Base-by-base conservation (phyloP, 768 basidiomycete species). In the Agaricus subrufescens region DNA sequence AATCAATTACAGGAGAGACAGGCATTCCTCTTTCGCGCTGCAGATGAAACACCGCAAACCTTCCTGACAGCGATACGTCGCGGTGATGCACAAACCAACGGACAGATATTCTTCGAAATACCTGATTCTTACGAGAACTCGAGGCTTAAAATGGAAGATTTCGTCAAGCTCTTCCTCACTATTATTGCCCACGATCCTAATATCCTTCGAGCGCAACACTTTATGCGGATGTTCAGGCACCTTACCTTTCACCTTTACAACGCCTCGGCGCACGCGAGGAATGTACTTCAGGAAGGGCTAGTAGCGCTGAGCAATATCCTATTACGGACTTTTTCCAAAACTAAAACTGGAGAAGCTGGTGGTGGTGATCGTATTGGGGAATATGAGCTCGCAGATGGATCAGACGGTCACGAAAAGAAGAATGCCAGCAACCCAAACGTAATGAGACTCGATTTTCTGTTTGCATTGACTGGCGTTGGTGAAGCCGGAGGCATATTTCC, bases 181-280 rank as follows among this genome's bases (percentile, higher is more conserved):
- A 85, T 92, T 57, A 88, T 92, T 52, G 89, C 87, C 5, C 85
- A 90, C 60, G 85, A 90, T 65, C 76, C 85, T 14, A 74, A 78
- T 4, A 84, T 84, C 46, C 67, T 80, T 25, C 83, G 89, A 23
- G 85, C 89, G 2, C 81, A 89, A 59, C 76, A 85, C 52, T 91
- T 91, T 69, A 70, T 92, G 42, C 75, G 76, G 4, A 71, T 88
- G 27, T 72, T 92, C 15, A 79, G 82, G 9, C 72, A 76, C 40
- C 69, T 88, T 46, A 69, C 79, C 0, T 83, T 85, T 3, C 65
- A 78, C 53, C 69, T 91, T 4, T 87, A 84, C 63, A 71, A 84
- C 47, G 73, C 75, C 4, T 85, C 86, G 0, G 65, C 70, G 1
- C 70, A 75, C 1, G 74, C 85, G 4, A 75, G 84, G n/a, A 64